These are phyloP conservation scores for Mycena capillaripes DNA, from an alignment of 768 basidiomycete species.

Conservation along the genomic window DNA sequence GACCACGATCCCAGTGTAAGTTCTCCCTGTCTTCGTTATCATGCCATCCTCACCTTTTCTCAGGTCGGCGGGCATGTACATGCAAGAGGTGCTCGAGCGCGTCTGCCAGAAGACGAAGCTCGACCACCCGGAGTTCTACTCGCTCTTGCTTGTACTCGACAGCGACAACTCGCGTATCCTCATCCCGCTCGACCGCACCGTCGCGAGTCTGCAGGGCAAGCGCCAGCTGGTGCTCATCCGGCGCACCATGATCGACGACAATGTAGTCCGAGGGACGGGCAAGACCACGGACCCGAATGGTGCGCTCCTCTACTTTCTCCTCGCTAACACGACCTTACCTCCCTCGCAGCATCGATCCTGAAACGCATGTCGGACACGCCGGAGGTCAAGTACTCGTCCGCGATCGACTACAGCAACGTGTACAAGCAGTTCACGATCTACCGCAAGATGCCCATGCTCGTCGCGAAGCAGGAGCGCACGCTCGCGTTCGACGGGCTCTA, in stretches of 20 bases:
- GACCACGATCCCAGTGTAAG: constrained; percentile 93
- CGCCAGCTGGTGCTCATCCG: constrained; percentile 85
- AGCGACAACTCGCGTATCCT: constrained; percentile 72
- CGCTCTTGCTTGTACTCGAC: constrained; percentile 78
- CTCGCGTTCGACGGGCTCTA: constrained; percentile 97
- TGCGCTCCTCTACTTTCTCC: constrained; percentile 47
- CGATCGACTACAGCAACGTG: constrained; percentile 85
- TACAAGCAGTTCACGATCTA: constrained; percentile 97
- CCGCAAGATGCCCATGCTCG: constrained; percentile 94
- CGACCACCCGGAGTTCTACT: constrained; percentile 83
- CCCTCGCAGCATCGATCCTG: constrained; percentile 86
- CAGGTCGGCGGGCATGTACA: constrained; percentile 93
- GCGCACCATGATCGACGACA: constrained; percentile 81
- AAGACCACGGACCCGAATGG: constrained; percentile 94
- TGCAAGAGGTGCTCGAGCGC: constrained; percentile 94
- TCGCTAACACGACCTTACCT: background rate
- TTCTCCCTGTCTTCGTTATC: constrained; percentile 15
- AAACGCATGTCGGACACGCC: constrained; percentile 86
- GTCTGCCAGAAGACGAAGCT: constrained; percentile 82
- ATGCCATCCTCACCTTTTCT: background rate
- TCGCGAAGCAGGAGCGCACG: constrained; percentile 90
- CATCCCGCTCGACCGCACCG: constrained; percentile 94
- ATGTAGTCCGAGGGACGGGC: constrained; percentile 73
- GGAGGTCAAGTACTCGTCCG: constrained; percentile 68
- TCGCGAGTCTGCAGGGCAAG: constrained; percentile 94